These are phyloP conservation scores for Ganoderma lucidum DNA, from an alignment of 1,284 basidiomycete genomes.

Conservation along the genomic window DNA sequence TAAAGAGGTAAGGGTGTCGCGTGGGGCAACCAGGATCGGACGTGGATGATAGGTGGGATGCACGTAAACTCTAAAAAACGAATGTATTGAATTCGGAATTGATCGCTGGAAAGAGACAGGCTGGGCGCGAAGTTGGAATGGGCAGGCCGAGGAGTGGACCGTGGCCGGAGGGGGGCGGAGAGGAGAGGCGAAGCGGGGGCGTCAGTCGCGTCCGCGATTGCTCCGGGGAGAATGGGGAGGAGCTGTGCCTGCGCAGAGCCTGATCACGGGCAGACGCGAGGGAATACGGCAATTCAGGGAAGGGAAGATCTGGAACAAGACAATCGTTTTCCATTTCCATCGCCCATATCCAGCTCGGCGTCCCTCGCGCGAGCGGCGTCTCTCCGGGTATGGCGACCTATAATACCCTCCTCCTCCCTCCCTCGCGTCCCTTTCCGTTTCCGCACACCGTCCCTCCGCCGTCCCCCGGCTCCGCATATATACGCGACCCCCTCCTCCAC, in stretches of 20 bases:
- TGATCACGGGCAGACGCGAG: constrained; percentile 9
- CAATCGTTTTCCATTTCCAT: constrained; percentile 32
- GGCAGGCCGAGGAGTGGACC: background rate
- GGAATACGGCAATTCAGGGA: constrained; percentile 12
- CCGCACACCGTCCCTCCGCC: constrained; percentile 11
- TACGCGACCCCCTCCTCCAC: constrained; percentile 11
- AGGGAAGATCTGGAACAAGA: constrained; percentile 31
- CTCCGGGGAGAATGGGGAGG: constrained; percentile 10
- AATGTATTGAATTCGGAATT: background rate
- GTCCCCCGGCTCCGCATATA: constrained; percentile 22
- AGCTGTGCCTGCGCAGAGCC: background rate
- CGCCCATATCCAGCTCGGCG: constrained; percentile 16
- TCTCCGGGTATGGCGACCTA: constrained; percentile 18
- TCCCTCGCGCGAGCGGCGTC: constrained; percentile 25
- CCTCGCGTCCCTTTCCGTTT: constrained; percentile 14
- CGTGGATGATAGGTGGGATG: constrained; percentile 1
- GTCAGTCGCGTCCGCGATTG: background rate
- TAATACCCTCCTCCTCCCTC: constrained; percentile 20
- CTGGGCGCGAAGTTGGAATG: constrained; percentile 3
- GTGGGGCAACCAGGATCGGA: background rate
- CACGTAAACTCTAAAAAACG: background rate
- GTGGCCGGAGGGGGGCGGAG: background rate
- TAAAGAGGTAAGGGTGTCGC: constrained; percentile 1
- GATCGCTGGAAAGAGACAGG: background rate
- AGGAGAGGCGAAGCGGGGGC: constrained; percentile 3